Conservation (phyloP, 2,329 filamentous ascomycete genomes). For the Magnaporthales sp. region DNA sequence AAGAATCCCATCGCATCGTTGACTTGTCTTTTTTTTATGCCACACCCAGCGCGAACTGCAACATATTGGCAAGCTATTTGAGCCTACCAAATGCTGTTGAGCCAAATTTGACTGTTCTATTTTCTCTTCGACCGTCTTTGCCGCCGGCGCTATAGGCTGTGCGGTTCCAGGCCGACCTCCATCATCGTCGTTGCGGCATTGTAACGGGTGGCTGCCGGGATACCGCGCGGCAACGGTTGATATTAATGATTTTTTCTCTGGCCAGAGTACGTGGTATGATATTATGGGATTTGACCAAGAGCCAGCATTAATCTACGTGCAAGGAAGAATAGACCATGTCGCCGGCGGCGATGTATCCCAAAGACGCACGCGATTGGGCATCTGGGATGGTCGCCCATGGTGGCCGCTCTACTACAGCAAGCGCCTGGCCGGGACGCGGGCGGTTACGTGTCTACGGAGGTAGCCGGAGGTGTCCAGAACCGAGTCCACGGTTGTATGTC, state of each 20-base stretch:
- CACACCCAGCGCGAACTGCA: conserved; percentile 5
- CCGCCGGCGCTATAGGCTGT: not conserved
- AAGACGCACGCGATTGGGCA: not conserved
- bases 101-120: not conserved
- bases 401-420: not conserved
- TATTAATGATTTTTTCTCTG: not conserved
- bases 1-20: not conserved
- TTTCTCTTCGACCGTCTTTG: not conserved
- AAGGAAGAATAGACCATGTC: not conserved
- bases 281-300: not conserved
- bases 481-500: not conserved
- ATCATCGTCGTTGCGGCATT: not conserved
- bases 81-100: not conserved
- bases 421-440: not conserved
- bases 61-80: not conserved
- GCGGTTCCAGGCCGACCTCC: not conserved
- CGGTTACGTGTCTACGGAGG: not conserved
- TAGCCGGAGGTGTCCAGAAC: not conserved
- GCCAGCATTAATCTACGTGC: not conserved
- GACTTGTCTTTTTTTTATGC: not conserved
- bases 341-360: not conserved
- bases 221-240: not conserved
- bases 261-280: not conserved
- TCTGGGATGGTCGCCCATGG: not conserved
- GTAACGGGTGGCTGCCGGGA: not conserved